phyloP scores from a whole-genome alignment of 148 eudicot species.

The Cornus kousa region DNA sequence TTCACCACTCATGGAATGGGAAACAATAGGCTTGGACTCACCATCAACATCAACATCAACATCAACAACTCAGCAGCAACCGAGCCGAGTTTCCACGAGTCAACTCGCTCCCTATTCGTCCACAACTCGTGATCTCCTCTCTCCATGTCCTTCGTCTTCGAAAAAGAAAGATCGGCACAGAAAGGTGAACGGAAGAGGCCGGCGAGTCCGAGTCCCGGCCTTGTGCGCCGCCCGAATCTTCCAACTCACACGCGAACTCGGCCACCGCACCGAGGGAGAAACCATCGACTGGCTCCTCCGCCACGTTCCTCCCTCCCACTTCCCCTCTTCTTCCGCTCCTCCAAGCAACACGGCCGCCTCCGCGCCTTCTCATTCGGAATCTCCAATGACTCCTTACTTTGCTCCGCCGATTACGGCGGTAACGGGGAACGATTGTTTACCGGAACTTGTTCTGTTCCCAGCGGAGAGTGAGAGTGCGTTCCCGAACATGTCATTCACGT shows the following conservation, averaged over 20 bases:
- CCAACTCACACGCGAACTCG: conserved; percentile 26
- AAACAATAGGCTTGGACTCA: neutral
- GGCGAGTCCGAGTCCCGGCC: conserved; percentile 22
- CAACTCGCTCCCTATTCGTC: neutral
- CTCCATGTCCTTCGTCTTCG: neutral
- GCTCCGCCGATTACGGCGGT: neutral
- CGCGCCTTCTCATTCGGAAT: neutral
- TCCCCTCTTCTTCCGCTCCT: conserved; percentile 12
- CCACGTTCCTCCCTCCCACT: conserved; percentile 16
- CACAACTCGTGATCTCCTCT: neutral
- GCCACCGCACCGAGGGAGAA: conserved; percentile 23
- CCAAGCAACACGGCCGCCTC: neutral
- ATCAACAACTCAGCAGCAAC: neutral
- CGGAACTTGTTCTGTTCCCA: neutral
- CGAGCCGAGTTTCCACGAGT: neutral
- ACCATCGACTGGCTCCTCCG: conserved; percentile 28
- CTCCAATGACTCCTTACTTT: neutral
- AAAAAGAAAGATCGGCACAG: conserved; percentile 16
- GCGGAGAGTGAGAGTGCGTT: neutral
- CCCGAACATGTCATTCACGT: conserved; percentile 9
- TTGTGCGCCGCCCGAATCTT: conserved; percentile 27
- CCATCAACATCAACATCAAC: neutral
- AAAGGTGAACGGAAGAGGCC: conserved; percentile 22
- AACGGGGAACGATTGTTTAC: neutral
- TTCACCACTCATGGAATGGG: neutral